Percentiles rank a stretch among this genome's conserved stretches.
Conservation (phyloP, 2,329 filamentous ascomycete species). For the Achaetomium macrosporum region DNA sequence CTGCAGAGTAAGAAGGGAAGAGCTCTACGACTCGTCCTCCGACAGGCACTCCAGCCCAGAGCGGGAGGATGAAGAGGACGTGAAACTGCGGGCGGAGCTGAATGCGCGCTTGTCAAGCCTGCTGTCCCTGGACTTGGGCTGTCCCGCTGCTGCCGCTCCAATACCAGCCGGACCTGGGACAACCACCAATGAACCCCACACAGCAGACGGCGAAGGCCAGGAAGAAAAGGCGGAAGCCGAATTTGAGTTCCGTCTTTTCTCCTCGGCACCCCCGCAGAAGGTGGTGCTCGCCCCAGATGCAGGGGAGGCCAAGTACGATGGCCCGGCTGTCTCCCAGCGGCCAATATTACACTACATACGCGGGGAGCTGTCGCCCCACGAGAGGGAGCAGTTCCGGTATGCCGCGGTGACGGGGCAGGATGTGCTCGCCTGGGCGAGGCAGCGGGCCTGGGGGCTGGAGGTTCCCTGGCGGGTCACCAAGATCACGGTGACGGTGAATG, state of each 20-base stretch:
- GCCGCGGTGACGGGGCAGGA: slow-evolving; percentile 49
- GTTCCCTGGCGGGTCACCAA: slow-evolving; percentile 53
- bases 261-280: slow-evolving; percentile 34
- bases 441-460: slow-evolving; percentile 52
- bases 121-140: slow-evolving; percentile 35
- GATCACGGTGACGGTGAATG: slow-evolving; percentile 35
- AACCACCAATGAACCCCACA: background rate
- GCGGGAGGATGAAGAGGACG: slow-evolving; percentile 31
- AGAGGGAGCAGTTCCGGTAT: slow-evolving; percentile 36
- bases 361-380: slow-evolving; percentile 31
- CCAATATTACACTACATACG: slow-evolving; percentile 47
- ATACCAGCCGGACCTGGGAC: background rate
- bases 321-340: slow-evolving; percentile 36
- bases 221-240: slow-evolving; percentile 28
- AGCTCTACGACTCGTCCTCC: slow-evolving; percentile 40
- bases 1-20: slow-evolving; percentile 49
- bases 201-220: slow-evolving; percentile 22
- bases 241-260: slow-evolving; percentile 56
- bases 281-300: slow-evolving; percentile 43
- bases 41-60: slow-evolving; percentile 25
- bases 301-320: slow-evolving; percentile 31
- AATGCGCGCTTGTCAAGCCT: slow-evolving; percentile 44
- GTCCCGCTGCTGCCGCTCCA: background rate
- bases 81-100: slow-evolving; percentile 39
- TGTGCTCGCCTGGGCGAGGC: slow-evolving; percentile 39